Evolutionary conservation across 2,329 filamentous ascomycete genomes (phyloP).

Genomic region (Parafenestella ontariensis): DNA sequence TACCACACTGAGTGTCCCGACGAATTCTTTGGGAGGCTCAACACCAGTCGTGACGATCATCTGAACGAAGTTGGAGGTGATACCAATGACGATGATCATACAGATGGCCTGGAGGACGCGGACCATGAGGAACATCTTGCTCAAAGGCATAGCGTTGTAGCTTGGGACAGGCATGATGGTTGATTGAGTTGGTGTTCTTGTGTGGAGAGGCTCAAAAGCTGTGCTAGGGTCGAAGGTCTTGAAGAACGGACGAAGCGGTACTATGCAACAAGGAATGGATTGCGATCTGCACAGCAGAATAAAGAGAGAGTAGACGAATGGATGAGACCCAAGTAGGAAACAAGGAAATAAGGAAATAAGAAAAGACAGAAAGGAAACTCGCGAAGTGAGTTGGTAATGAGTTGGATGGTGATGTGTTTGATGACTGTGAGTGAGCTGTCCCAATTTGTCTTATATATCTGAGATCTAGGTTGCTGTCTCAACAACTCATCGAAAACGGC

Average conservation of each 20-base stretch:
- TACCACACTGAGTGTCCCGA: conserved; percentile 82
- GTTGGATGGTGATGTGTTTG: conserved; percentile 44
- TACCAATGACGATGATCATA: conserved; percentile 79
- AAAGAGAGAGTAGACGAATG: conserved; percentile 29
- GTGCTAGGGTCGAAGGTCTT: conserved; percentile 27
- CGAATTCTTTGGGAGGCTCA: conserved; percentile 72
- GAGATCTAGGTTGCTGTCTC: conserved; percentile 14
- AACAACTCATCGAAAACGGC: conserved; percentile 26
- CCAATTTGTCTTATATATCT: conserved; percentile 40
- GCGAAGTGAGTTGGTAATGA: conserved; percentile 38
- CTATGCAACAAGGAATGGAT: conserved; percentile 38
- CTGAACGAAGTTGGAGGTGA: conserved; percentile 82
- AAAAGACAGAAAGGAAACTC: conserved; percentile 43
- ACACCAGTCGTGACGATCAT: conserved; percentile 73
- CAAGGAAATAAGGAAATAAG: conserved; percentile 45
- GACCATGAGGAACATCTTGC: conserved; percentile 77
- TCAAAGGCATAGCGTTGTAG: conserved; percentile 72
- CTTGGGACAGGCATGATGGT: conserved; percentile 61
- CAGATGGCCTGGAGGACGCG: conserved; percentile 73
- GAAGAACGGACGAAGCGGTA: conserved; percentile 26
- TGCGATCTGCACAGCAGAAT: conserved; percentile 48
- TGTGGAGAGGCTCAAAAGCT: conserved; percentile 10
- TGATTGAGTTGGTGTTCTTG: conserved; percentile 21
- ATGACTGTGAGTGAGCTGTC: conserved; percentile 26
- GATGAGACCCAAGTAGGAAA: conserved; percentile 39